Base-by-base conservation (phyloP, 345 rosid species). In the Camelina laxa region DNA sequence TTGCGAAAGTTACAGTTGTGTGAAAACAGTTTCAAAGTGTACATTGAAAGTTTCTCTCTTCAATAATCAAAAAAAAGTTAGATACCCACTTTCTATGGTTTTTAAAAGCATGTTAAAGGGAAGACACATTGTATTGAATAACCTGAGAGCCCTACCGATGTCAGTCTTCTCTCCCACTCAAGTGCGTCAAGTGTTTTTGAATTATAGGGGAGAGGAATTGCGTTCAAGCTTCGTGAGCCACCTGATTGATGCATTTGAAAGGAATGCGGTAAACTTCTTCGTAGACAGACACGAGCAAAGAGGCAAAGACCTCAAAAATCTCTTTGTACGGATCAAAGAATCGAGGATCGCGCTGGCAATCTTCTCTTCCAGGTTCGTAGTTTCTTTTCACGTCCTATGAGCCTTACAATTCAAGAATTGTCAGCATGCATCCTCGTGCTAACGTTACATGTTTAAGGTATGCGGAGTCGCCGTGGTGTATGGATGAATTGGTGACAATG, bases 221-320 rank as follows among this genome's bases (percentile, higher is more conserved):
- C 59, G 67, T 1, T 15, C 15, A 12, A 60, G 3, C 47, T 59
- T 70, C 24, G 35, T 70, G 0, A 47, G 58, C 36, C 75, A 59
- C 36, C 67, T 70, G 5, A 0, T 3, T 38, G 13, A 70, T 33
- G 75, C 67, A 1, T 60, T 71, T 6, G 49, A 60, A 19, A 35
- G 60, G 20, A 12, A 70, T 2, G 4, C 0, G 22, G 47, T 58
- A 35, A 59, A 35, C 0, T 70, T 60, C 60, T 71, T 60, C 38
- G 6, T 71, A 20, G 75, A 71, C 27, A 60, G 36, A 9, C 0
- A 38, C 10, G 75, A 72, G 2, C 75, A 6, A 0, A n/a, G 60
- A 49, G 75, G 75, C 17, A 47, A 60, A 60, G 67, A 60, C 4
- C 59, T 71, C 12, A 20, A 33, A 33, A 15, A 47, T 36, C 16